A percentile compares a stretch with the other conserved stretches of the same genome.
Evolutionary conservation across 116 monocot genomes (phyloP).

Genomic region (Cymodocea nodosa): DNA sequence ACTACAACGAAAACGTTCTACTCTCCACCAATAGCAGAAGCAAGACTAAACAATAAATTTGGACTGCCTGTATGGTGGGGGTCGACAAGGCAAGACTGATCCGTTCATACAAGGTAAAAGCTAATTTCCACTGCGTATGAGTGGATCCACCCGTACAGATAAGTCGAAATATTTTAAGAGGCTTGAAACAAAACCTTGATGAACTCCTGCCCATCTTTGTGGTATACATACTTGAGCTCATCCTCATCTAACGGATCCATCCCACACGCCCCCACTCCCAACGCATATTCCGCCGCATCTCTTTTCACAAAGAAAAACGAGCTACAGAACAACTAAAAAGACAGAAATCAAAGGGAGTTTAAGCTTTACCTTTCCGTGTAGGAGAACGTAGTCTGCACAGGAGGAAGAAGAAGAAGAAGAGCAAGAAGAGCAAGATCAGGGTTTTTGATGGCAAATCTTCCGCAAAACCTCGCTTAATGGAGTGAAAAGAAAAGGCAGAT

Average conservation of each 20-base stretch:
- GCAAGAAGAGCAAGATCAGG: not conserved
- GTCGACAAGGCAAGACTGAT: too few species aligned
- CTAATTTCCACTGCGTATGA: too few species aligned
- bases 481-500: not conserved
- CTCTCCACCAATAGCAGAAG: too few species aligned
- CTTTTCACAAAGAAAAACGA: constrained; percentile 14
- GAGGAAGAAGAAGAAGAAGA: not conserved
- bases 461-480: not conserved
- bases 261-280: constrained; percentile 73
- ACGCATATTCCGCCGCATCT: constrained; percentile 76
- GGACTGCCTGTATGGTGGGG: too few species aligned
- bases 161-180: not conserved
- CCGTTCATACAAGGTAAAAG: too few species aligned
- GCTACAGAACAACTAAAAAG: not conserved
- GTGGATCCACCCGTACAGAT: too few species aligned
- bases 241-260: constrained; percentile 59
- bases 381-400: constrained; percentile 32
- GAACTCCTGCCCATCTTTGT: constrained; percentile 46
- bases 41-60: too few species aligned
- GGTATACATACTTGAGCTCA: constrained; percentile 80
- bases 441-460: not conserved
- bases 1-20: too few species aligned
- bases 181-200: constrained; percentile 34
- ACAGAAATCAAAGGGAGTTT: not conserved
- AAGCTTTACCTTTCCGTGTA: constrained; percentile 49